phyloP scores from a whole-genome alignment of 371 early-diverging fungal species.

The Mycotypha africana region DNA sequence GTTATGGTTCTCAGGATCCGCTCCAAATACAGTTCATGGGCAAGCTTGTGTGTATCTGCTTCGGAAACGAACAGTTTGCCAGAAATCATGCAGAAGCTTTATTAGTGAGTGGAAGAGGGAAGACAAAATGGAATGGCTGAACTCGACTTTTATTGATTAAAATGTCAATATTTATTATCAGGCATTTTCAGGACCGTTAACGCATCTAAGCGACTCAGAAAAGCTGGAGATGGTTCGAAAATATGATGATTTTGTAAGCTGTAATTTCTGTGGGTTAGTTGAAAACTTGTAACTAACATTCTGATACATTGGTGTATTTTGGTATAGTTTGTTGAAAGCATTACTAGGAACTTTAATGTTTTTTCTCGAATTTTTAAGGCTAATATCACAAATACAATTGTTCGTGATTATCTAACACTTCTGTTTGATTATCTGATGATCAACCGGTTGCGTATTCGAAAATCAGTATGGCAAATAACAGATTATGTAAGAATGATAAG shows the following conservation, averaged over 20 bases:
- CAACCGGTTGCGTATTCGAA: slow-evolving; percentile 11
- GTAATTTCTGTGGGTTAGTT: background rate
- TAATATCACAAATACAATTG: slow-evolving; percentile 10
- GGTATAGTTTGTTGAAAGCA: slow-evolving; percentile 22
- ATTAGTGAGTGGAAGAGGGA: no score
- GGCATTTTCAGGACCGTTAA: slow-evolving; percentile 4
- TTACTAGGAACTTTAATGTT: slow-evolving; percentile 19
- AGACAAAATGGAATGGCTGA: no score
- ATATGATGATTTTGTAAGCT: slow-evolving; percentile 23
- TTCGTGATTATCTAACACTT: slow-evolving; percentile 20
- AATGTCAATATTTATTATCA: background rate
- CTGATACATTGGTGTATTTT: background rate
- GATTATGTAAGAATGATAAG: slow-evolving; percentile 26
- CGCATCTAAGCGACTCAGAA: slow-evolving; percentile 1
- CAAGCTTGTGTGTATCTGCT: slow-evolving; percentile 25
- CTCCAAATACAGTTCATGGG: slow-evolving; percentile 34
- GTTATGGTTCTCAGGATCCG: slow-evolving; percentile 25
- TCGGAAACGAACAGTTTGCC: slow-evolving; percentile 27
- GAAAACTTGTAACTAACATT: background rate
- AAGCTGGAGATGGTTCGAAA: slow-evolving; percentile 23
- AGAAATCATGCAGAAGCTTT: slow-evolving; percentile 19
- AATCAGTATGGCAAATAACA: slow-evolving; percentile 9
- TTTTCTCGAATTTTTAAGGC: slow-evolving; percentile 14
- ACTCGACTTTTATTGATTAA: no score
- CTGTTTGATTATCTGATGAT: slow-evolving; percentile 25